A percentile compares a stretch with the other conserved stretches of the same genome.
phyloP scores from a whole-genome alignment of 257 asterid genomes.

The Primulina tabacum region DNA sequence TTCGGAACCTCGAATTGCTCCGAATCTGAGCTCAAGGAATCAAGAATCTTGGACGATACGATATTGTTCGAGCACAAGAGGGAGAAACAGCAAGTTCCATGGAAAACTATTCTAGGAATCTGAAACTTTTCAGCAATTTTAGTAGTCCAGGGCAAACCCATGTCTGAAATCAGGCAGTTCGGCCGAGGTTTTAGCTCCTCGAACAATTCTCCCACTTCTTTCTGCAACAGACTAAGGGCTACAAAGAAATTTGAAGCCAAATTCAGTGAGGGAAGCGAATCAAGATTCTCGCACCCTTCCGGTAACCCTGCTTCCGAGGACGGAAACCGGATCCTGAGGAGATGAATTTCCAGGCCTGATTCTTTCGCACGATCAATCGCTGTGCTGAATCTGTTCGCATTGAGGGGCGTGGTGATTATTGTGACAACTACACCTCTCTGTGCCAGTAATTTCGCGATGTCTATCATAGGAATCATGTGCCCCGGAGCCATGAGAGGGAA shows the following conservation, averaged over 20 bases:
- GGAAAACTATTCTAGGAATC: constrained; percentile 29
- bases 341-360: constrained; percentile 22
- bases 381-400: constrained; percentile 21
- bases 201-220: constrained; percentile 21
- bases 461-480: constrained; percentile 30
- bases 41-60: background rate
- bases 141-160: constrained; percentile 30
- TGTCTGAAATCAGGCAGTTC: constrained; percentile 28
- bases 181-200: constrained; percentile 24
- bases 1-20: constrained; percentile 26
- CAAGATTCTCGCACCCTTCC: constrained; percentile 28
- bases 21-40: constrained; percentile 6
- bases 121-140: constrained; percentile 18
- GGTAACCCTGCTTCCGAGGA: constrained; percentile 26
- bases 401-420: constrained; percentile 22
- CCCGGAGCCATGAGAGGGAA: constrained; percentile 36
- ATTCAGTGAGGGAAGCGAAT: constrained; percentile 28
- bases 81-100: constrained; percentile 29
- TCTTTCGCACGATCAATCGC: constrained; percentile 5
- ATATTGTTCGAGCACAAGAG: constrained; percentile 25
- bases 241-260: constrained; percentile 19
- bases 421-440: constrained; percentile 15
- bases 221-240: constrained; percentile 18
- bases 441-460: constrained; percentile 21
- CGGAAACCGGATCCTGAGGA: constrained; percentile 26